These are phyloP conservation scores for Thielaviopsis musarum DNA, from an alignment of 2,329 filamentous ascomycete genomes.

Conservation along the genomic window DNA sequence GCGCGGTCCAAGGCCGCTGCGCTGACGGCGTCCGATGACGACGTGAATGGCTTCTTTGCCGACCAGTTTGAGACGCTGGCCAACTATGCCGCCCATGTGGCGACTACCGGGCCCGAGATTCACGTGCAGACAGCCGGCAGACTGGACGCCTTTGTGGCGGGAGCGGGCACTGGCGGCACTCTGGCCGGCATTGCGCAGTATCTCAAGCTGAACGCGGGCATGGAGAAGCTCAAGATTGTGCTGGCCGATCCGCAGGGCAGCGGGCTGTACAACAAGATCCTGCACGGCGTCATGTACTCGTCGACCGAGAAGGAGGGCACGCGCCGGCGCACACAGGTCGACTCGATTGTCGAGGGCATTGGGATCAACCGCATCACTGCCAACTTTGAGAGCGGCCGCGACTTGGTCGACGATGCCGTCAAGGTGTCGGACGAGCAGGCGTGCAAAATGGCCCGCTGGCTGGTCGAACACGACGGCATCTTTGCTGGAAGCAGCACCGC, in stretches of 20 bases:
- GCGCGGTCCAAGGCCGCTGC: conserved; percentile 60
- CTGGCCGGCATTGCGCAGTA: conserved; percentile 73
- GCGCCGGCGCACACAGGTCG: conserved; percentile 73
- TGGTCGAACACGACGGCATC: conserved; percentile 88
- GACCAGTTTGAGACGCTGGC: conserved; percentile 89
- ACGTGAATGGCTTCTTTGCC: conserved; percentile 75
- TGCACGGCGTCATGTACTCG: conserved; percentile 92
- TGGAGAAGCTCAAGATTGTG: conserved; percentile 51
- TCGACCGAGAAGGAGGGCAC: conserved; percentile 80
- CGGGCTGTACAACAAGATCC: conserved; percentile 80
- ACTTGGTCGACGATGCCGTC: conserved; percentile 80
- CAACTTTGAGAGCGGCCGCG: conserved; percentile 77
- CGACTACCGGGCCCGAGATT: conserved; percentile 80
- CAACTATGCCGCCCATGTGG: conserved; percentile 74
- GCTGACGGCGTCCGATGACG: conserved; percentile 46
- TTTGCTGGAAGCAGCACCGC: conserved; percentile 89
- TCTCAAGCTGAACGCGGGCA: conserved; percentile 50
- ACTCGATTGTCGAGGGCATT: conserved; percentile 90
- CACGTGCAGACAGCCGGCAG: conserved; percentile 55
- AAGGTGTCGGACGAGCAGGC: conserved; percentile 80
- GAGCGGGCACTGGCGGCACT: conserved; percentile 88
- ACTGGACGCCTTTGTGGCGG: conserved; percentile 78
- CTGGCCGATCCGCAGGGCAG: conserved; percentile 90
- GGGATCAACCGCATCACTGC: conserved; percentile 88
- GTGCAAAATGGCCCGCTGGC: conserved; percentile 82